Evolutionary conservation across 768 basidiomycete genomes (phyloP).

Genomic region (Auriscalpium microsporum): DNA sequence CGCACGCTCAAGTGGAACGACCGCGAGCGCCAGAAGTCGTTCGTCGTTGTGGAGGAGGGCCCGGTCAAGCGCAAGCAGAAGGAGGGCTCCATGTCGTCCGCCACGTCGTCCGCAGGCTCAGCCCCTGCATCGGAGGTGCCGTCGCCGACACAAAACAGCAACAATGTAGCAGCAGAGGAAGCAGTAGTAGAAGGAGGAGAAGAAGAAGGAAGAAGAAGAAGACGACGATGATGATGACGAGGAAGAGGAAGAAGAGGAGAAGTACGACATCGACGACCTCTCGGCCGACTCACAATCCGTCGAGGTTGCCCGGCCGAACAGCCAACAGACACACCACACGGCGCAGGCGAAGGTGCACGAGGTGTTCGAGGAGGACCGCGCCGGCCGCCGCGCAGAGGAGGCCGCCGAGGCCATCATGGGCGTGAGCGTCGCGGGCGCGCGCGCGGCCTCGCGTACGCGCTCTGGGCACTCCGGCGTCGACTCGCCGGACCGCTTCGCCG

Average conservation of each 20-base stretch:
- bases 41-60: slow-evolving; percentile 93
- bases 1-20: slow-evolving; percentile 99
- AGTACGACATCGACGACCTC: slow-evolving; percentile 87
- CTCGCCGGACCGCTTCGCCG: slow-evolving; percentile 10
- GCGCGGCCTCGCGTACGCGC: slow-evolving; percentile 2
- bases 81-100: background rate
- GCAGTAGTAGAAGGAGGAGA: slow-evolving; percentile 27
- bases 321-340: background rate
- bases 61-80: slow-evolving; percentile 31
- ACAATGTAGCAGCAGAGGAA: slow-evolving; percentile 13
- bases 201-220: slow-evolving; percentile 41
- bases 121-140: background rate
- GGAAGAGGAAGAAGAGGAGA: slow-evolving; percentile 60
- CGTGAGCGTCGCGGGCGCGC: background rate
- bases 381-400: slow-evolving; percentile 2
- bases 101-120: background rate
- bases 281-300: slow-evolving; percentile 26
- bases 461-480: slow-evolving; percentile 14
- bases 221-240: slow-evolving; percentile 38
- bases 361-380: slow-evolving; percentile 1
- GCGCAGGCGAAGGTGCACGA: slow-evolving; percentile 7
- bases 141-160: slow-evolving; percentile 10
- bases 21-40: slow-evolving; percentile 95
- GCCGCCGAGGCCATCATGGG: slow-evolving; percentile 15
- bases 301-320: background rate